Evolutionary conservation across 2,329 filamentous ascomycete species (phyloP).

Genomic region (Ophiostoma sp.): DNA sequence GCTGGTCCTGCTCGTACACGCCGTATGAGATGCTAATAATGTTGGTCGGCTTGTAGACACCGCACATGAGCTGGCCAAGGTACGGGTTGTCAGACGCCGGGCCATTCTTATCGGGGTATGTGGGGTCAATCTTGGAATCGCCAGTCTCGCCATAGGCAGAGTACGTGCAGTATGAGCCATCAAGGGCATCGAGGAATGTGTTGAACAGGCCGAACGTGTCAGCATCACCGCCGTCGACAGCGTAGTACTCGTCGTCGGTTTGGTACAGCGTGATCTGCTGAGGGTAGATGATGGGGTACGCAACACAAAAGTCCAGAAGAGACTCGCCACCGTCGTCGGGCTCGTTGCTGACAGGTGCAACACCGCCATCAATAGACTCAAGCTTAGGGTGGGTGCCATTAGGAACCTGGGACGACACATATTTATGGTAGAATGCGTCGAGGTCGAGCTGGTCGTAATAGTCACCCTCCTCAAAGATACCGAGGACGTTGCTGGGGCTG

Average conservation of each 20-base stretch:
- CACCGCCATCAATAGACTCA: constrained; percentile 30
- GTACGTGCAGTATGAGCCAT: constrained; percentile 48
- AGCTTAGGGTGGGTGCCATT: constrained; percentile 31
- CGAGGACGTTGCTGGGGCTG: constrained; percentile 28
- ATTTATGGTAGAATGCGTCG: constrained; percentile 27
- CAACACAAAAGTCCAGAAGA: constrained; percentile 46
- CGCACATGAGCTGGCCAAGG: constrained; percentile 37
- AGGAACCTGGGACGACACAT: constrained; percentile 27
- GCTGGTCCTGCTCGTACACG: constrained; percentile 49
- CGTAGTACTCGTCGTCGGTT: constrained; percentile 33
- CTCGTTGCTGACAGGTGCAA: background rate
- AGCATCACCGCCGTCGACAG: constrained; percentile 27
- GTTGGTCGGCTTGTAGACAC: constrained; percentile 45
- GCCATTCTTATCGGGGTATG: constrained; percentile 32
- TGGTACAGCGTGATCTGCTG: constrained; percentile 38
- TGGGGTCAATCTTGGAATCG: constrained; percentile 36
- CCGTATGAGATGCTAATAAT: constrained; percentile 55
- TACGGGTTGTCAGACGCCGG: constrained; percentile 41
- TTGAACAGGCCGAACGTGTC: constrained; percentile 28
- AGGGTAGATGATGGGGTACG: constrained; percentile 47
- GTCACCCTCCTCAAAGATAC: constrained; percentile 31
- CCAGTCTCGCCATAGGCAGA: constrained; percentile 45
- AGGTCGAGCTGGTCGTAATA: constrained; percentile 32
- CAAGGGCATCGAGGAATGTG: constrained; percentile 45
- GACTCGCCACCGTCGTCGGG: constrained; percentile 34